phyloP scores from a whole-genome alignment of 163 green algal genomes.

The Chlorella variabilis region DNA sequence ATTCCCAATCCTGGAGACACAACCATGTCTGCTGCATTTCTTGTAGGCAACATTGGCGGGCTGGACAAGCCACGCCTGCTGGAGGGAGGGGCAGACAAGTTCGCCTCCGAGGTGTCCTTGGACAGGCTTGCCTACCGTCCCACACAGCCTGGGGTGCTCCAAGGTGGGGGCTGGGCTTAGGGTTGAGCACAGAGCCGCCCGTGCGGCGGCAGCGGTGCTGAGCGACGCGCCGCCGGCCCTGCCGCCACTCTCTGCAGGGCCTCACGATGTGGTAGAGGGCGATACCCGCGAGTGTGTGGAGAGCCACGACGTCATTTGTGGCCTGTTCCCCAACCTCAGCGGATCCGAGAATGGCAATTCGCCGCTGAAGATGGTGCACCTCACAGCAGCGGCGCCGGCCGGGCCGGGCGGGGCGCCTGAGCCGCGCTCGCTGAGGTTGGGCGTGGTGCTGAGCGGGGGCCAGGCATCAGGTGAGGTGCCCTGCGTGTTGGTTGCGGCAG shows the following conservation, averaged over 20 bases:
- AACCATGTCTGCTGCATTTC: too few relatives aligned
- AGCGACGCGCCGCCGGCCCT: not conserved
- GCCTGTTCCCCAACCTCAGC: slow-evolving; percentile 15
- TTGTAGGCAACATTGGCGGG: too few relatives aligned
- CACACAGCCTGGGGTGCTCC: not conserved
- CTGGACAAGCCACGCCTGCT: too few relatives aligned
- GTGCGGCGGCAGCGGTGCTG: not conserved
- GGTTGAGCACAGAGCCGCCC: not conserved
- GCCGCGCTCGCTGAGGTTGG: slow-evolving; percentile 50
- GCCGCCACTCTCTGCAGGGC: not conserved
- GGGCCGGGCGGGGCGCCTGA: not conserved
- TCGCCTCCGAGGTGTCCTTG: not conserved
- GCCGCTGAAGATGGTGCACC: slow-evolving; percentile 4
- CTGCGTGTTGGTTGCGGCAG: not conserved
- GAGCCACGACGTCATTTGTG: not conserved
- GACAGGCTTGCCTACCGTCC: not conserved
- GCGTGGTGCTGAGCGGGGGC: slow-evolving; percentile 67
- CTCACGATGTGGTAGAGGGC: slow-evolving; percentile 5
- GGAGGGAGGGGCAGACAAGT: not conserved
- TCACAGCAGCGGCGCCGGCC: not conserved
- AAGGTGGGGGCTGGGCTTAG: not conserved
- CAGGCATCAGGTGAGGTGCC: slow-evolving; percentile 55
- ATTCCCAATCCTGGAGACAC: too few relatives aligned
- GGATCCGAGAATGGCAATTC: not conserved
- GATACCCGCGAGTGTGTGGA: not conserved